phyloP scores from a whole-genome alignment of 495 filamentous ascomycete species.

The Paragyromitra xinjiangensis region DNA sequence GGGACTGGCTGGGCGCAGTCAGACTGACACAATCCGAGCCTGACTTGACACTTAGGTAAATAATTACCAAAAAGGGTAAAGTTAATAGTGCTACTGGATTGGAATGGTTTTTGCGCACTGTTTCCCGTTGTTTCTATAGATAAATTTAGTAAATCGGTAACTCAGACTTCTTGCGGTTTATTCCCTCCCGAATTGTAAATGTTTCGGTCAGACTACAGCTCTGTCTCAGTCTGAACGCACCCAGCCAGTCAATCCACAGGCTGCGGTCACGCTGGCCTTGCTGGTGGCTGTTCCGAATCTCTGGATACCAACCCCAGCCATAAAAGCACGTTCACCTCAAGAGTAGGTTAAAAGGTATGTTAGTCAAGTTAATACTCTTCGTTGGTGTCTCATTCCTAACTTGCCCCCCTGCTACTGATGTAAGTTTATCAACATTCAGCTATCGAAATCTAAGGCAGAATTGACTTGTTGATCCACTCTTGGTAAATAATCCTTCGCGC shows the following conservation, averaged over 20 bases:
- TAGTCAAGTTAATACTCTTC: background rate
- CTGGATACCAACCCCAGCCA: constrained; percentile 1
- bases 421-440: background rate
- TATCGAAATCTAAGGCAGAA: background rate
- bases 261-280: background rate
- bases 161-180: background rate
- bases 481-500: background rate
- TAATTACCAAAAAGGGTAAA: background rate
- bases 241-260: background rate
- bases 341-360: background rate
- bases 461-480: background rate
- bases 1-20: background rate
- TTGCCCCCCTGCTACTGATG: background rate
- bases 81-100: background rate
- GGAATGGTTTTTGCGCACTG: background rate
- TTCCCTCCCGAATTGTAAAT: background rate
- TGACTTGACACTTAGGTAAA: background rate
- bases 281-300: background rate
- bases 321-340: background rate
- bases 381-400: constrained; percentile 3
- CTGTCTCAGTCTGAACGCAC: background rate
- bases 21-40: background rate
- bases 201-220: no score
- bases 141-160: no score
- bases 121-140: no score